Conservation (phyloP, 2,329 filamentous ascomycete genomes). For the Penicillium sp. region DNA sequence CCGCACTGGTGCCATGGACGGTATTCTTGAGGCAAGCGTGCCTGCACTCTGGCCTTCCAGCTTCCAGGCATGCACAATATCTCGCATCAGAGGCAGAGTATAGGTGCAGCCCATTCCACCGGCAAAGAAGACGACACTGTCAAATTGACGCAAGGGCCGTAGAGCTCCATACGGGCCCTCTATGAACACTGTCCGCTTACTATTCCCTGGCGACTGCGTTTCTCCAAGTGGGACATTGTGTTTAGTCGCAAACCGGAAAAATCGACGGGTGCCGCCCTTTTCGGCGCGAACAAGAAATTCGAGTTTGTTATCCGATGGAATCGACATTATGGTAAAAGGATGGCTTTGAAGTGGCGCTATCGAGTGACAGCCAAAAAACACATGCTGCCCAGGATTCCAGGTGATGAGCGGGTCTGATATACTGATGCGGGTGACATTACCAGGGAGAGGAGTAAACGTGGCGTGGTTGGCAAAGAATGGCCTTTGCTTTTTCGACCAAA, state of each 20-base stretch:
- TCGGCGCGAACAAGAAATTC: conserved; percentile 56
- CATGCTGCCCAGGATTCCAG: conserved; percentile 62
- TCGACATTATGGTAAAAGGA: conserved; percentile 60
- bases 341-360: conserved; percentile 59
- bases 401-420: conserved; percentile 52
- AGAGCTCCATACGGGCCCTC: conserved; percentile 54
- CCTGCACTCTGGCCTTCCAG: conserved; percentile 23
- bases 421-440: conserved; percentile 54
- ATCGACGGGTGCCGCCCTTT: conserved; percentile 49
- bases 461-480: conserved; percentile 40
- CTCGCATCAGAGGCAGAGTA: conserved; percentile 53
- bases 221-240: conserved; percentile 22
- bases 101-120: conserved; percentile 60
- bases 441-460: conserved; percentile 48
- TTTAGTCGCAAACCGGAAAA: conserved; percentile 51
- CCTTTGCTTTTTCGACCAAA: conserved; percentile 14
- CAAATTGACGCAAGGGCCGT: conserved; percentile 55
- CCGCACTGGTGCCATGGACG: conserved; percentile 15
- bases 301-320: conserved; percentile 53
- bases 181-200: conserved; percentile 42
- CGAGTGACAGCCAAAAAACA: conserved; percentile 57
- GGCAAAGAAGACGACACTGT: conserved; percentile 57
- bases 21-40: background rate
- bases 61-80: conserved; percentile 50
- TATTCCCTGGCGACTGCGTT: conserved; percentile 11